Evolutionary conservation across 352 stramenopile genomes (phyloP).

Genomic region (Globisporangium alternatum): DNA sequence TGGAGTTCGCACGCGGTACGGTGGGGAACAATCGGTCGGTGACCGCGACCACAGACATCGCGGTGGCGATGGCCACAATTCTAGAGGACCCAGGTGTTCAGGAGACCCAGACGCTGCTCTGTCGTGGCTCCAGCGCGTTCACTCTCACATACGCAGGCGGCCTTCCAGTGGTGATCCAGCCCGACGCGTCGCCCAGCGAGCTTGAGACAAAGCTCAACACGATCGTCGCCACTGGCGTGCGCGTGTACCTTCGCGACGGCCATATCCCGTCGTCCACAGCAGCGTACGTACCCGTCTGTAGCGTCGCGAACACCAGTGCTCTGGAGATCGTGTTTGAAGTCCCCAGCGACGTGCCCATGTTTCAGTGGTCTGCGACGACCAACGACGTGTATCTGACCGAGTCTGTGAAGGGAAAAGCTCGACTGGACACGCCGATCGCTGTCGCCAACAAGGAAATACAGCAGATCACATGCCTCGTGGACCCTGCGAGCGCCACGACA

Average conservation of each 20-base stretch:
- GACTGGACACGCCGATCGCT: slow-evolving; percentile 27
- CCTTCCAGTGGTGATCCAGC: slow-evolving; percentile 23
- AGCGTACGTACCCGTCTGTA: slow-evolving; percentile 58
- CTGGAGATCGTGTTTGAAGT: slow-evolving; percentile 71
- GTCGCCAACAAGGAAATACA: slow-evolving; percentile 67
- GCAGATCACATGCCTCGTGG: slow-evolving; percentile 49
- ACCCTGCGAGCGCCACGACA: slow-evolving; percentile 20
- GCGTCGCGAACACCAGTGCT: slow-evolving; percentile 27
- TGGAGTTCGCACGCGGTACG: slow-evolving; percentile 50
- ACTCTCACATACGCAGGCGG: slow-evolving; percentile 36
- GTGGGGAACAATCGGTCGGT: slow-evolving; percentile 72
- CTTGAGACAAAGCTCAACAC: slow-evolving; percentile 50
- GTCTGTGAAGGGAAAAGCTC: slow-evolving; percentile 41
- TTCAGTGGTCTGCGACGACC: slow-evolving; percentile 46
- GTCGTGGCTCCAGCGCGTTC: slow-evolving; percentile 42
- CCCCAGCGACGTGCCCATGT: slow-evolving; percentile 39
- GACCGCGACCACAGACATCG: slow-evolving; percentile 43
- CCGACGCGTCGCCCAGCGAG: slow-evolving; percentile 45
- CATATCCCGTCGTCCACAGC: slow-evolving; percentile 22
- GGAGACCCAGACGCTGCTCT: slow-evolving; percentile 65
- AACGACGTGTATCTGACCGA: slow-evolving; percentile 71
- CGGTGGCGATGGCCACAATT: slow-evolving; percentile 46
- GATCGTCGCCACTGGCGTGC: slow-evolving; percentile 42
- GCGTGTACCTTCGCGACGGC: slow-evolving; percentile 35
- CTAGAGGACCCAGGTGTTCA: slow-evolving; percentile 61